These are phyloP conservation scores for Senna siamea DNA, from an alignment of 306 rosid genomes.

Conservation along the genomic window DNA sequence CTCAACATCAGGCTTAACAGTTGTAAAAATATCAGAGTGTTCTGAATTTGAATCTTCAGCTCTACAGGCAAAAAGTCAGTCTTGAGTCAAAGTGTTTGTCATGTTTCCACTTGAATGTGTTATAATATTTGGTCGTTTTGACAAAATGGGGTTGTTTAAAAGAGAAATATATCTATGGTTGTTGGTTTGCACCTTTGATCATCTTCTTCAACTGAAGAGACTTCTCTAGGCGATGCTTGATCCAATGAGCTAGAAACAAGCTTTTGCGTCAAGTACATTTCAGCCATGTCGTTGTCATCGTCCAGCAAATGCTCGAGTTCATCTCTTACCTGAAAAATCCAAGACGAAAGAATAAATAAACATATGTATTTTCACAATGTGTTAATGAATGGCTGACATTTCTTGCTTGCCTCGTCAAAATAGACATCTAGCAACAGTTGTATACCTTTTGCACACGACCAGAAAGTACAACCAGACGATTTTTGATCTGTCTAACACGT, in stretches of 20 bases:
- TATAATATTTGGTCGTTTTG: not conserved
- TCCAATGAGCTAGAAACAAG: conserved; percentile 43
- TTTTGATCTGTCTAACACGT: conserved; percentile 80
- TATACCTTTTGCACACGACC: conserved; percentile 85
- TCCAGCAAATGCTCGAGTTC: conserved; percentile 80
- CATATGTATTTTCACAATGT: not conserved
- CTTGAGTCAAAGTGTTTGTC: not conserved
- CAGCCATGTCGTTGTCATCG: conserved; percentile 85
- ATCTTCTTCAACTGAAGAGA: conserved; percentile 41
- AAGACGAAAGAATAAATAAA: conserved; percentile 1
- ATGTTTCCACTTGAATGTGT: not conserved
- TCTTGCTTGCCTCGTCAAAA: not conserved
- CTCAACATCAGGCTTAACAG: conserved; percentile 57
- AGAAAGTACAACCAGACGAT: conserved; percentile 79
- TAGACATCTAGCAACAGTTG: not conserved
- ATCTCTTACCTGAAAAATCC: conserved; percentile 60
- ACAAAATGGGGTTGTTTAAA: not conserved
- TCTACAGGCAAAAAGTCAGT: conserved; percentile 21
- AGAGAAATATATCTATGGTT: not conserved
- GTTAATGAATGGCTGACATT: not conserved
- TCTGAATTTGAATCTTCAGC: conserved; percentile 37
- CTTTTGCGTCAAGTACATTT: conserved; percentile 85
- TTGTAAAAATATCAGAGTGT: conserved; percentile 38
- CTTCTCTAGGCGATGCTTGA: conserved; percentile 37
- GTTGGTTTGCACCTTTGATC: conserved; percentile 29